phyloP scores from a whole-genome alignment of 345 rosid species.

The Microthlaspi erraticum region DNA sequence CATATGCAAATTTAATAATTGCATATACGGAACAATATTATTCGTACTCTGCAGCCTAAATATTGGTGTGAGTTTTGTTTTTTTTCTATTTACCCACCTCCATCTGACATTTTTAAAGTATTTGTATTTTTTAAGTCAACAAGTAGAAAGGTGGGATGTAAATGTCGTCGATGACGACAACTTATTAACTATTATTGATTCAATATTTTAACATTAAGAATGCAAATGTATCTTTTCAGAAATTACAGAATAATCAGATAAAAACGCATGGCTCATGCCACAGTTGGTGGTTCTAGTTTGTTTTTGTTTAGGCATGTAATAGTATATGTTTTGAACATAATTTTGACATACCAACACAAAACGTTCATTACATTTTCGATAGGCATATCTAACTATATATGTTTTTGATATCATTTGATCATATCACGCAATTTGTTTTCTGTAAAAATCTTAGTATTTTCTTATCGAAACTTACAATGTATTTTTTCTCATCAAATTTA shows the following conservation, averaged over 20 bases:
- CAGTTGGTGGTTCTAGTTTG: conserved; percentile 31
- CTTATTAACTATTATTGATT: not conserved
- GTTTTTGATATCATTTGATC: too few species aligned
- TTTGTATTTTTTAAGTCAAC: not conserved
- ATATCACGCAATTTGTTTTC: too few species aligned
- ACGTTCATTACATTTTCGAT: not conserved
- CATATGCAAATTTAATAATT: not conserved
- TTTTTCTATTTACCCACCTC: conserved; percentile 5
- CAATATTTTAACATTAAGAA: not conserved
- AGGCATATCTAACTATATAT: not conserved
- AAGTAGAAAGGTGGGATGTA: conserved; percentile 14
- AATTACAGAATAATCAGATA: not conserved
- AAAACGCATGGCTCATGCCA: conserved; percentile 37
- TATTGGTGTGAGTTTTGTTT: conserved; percentile 4
- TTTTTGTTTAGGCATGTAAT: not conserved
- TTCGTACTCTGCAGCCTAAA: not conserved
- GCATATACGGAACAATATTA: not conserved
- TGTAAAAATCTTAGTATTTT: too few species aligned
- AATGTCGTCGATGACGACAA: not conserved
- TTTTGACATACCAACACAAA: not conserved
- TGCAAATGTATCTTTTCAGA: not conserved
- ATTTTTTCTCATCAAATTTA: too few species aligned
- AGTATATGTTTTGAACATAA: not conserved
- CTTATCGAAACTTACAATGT: too few species aligned
- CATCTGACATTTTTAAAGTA: not conserved